Conservation (phyloP, 2,329 filamentous ascomycete species). For the Pseudogymnoascus sp. region DNA sequence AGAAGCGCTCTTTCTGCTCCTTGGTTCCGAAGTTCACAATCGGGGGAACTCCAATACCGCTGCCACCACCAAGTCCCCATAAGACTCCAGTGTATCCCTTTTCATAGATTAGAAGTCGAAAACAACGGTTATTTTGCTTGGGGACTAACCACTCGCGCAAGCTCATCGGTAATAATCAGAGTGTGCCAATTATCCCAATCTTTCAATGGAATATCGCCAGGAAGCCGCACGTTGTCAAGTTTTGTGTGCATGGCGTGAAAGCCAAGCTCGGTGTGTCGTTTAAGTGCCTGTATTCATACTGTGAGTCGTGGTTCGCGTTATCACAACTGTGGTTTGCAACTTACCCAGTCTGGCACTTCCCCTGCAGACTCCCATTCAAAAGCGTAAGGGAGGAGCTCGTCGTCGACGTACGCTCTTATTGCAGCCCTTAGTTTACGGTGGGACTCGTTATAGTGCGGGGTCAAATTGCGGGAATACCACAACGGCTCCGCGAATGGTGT, state of each 20-base stretch:
- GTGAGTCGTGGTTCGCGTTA: background rate
- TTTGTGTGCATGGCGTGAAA: slow-evolving; percentile 30
- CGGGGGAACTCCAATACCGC: slow-evolving; percentile 55
- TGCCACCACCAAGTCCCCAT: slow-evolving; percentile 50
- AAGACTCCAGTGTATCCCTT: slow-evolving; percentile 47
- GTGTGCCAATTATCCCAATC: slow-evolving; percentile 50
- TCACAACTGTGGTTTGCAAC: slow-evolving; percentile 17
- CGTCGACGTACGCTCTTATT: slow-evolving; percentile 51
- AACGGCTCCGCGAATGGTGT: slow-evolving; percentile 27
- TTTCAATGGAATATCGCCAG: slow-evolving; percentile 37
- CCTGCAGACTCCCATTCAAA: slow-evolving; percentile 57
- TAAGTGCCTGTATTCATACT: slow-evolving; percentile 18
- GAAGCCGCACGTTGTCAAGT: slow-evolving; percentile 32
- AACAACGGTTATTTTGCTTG: background rate
- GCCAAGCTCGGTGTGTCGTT: slow-evolving; percentile 24
- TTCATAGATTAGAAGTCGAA: background rate
- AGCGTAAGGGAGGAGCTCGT: slow-evolving; percentile 47
- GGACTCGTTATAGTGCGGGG: slow-evolving; percentile 54
- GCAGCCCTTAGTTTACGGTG: slow-evolving; percentile 50
- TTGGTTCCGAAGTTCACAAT: slow-evolving; percentile 54
- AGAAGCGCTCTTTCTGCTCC: slow-evolving; percentile 49
- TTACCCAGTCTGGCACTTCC: slow-evolving; percentile 38
- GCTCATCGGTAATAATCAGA: slow-evolving; percentile 48
- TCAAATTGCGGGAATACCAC: slow-evolving; percentile 26
- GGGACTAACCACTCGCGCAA: slow-evolving; percentile 35